phyloP scores from a whole-genome alignment of 345 rosid genomes.

The Eucalyptus cladocalyx region DNA sequence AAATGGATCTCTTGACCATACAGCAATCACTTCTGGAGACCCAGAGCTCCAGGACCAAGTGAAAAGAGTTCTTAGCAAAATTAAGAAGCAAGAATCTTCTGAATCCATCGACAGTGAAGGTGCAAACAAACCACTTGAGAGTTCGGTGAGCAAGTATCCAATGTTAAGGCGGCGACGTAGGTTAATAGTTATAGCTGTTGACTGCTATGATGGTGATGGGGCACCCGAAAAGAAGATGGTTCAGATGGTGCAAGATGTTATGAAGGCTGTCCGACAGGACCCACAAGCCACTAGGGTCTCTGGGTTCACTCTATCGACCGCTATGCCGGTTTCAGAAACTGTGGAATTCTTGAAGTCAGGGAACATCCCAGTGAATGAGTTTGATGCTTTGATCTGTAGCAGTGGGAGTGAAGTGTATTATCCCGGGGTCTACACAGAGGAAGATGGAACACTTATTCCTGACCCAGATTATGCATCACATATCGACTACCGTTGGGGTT shows the following conservation, averaged over 20 bases:
- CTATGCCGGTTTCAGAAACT: constrained; percentile 67
- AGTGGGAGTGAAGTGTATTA: constrained; percentile 92
- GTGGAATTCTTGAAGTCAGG: constrained; percentile 42
- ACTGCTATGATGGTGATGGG: constrained; percentile 65
- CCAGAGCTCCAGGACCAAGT: constrained; percentile 54
- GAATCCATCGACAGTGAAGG: constrained; percentile 25
- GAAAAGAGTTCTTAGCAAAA: constrained; percentile 59
- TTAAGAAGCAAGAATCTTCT: constrained; percentile 34
- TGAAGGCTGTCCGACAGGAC: constrained; percentile 58
- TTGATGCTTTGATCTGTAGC: constrained; percentile 85
- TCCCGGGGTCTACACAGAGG: constrained; percentile 52
- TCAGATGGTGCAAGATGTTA: constrained; percentile 42
- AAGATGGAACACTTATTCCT: constrained; percentile 55
- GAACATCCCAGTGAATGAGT: constrained; percentile 59
- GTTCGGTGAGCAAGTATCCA: constrained; percentile 55
- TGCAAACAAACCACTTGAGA: constrained; percentile 37
- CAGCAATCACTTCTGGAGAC: constrained; percentile 19
- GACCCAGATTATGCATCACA: constrained; percentile 88
- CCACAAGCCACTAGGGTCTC: constrained; percentile 42
- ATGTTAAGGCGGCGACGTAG: constrained; percentile 62
- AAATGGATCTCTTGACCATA: constrained; percentile 40
- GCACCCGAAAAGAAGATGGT: constrained; percentile 52
- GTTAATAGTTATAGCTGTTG: constrained; percentile 63
- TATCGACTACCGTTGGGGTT: constrained; percentile 87
- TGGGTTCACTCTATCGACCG: constrained; percentile 78